Evolutionary conservation across 2,329 filamentous ascomycete genomes (phyloP).

Genomic region (Paecilomyces dactylethromorphus): DNA sequence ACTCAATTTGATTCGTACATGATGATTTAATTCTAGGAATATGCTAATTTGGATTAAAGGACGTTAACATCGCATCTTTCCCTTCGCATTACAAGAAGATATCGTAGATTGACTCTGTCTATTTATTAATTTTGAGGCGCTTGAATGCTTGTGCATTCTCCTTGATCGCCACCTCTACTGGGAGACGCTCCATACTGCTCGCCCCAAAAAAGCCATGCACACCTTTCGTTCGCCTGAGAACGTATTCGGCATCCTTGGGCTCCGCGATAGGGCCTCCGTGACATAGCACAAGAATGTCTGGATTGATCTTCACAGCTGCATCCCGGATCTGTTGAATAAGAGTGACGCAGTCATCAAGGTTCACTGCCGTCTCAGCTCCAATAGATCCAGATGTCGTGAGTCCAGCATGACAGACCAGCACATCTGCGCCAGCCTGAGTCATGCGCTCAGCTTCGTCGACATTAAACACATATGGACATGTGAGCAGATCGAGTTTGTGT

Average conservation of each 20-base stretch:
- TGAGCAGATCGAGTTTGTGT: conserved; percentile 54
- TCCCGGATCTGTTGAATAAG: conserved; percentile 59
- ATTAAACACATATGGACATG: conserved; percentile 65
- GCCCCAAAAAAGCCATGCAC: conserved; percentile 69
- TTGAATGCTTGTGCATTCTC: conserved; percentile 53
- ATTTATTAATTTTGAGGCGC: conserved; percentile 18
- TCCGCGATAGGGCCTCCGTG: conserved; percentile 64
- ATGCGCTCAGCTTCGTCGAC: conserved; percentile 56
- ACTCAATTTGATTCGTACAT: not conserved
- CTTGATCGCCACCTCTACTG: conserved; percentile 61
- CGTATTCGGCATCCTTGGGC: conserved; percentile 57
- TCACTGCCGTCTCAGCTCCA: conserved; percentile 56
- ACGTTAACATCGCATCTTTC: not conserved
- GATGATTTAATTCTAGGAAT: not conserved
- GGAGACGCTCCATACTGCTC: conserved; percentile 61
- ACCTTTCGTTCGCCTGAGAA: conserved; percentile 54
- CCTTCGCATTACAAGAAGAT: not conserved
- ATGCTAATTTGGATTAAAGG: not conserved
- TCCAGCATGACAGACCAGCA: conserved; percentile 64
- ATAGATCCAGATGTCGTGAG: conserved; percentile 60
- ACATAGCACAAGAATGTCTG: conserved; percentile 60
- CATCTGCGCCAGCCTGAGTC: conserved; percentile 59
- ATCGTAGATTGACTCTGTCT: not conserved
- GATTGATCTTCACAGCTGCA: conserved; percentile 49
- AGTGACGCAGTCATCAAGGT: conserved; percentile 57